Conservation (phyloP, 2,329 filamentous ascomycete genomes). For the Penicillium sp. region DNA sequence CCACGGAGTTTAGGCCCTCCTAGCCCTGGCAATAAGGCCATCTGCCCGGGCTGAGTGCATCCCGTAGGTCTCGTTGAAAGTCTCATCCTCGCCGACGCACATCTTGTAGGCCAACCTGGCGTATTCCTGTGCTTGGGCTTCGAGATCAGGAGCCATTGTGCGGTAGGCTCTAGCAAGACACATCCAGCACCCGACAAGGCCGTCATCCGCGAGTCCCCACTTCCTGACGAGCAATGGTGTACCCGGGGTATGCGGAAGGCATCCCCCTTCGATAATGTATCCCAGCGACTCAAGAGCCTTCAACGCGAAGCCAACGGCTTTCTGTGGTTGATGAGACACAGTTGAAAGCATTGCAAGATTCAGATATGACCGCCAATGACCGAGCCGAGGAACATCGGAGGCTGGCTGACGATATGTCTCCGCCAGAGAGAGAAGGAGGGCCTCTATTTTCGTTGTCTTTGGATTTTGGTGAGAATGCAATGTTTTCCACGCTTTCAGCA, state of each 20-base stretch:
- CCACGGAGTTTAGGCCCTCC: no score
- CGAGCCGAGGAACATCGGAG: constrained; percentile 25
- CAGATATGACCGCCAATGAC: constrained; percentile 15
- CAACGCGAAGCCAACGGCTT: constrained; percentile 21
- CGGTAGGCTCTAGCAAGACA: constrained; percentile 28
- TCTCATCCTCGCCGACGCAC: constrained; percentile 5
- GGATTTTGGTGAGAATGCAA: no score
- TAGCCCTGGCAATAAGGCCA: background rate
- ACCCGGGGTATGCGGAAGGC: constrained; percentile 9
- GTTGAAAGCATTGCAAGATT: constrained; percentile 20
- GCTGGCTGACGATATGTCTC: constrained; percentile 26
- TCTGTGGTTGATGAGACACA: constrained; percentile 3
- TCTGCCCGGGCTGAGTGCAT: background rate
- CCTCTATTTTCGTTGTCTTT: constrained; percentile 14
- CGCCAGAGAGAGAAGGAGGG: constrained; percentile 12
- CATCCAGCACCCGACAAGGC: constrained; percentile 32
- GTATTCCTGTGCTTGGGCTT: background rate
- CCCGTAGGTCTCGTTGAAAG: constrained; percentile 2
- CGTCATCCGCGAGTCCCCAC: constrained; percentile 34
- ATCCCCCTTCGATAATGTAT: constrained; percentile 26
- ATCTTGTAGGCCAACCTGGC: constrained; percentile 3
- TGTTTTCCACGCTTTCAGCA: background rate
- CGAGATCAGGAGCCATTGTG: constrained; percentile 17
- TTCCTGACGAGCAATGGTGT: constrained; percentile 13
- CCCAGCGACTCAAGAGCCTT: constrained; percentile 26